phyloP scores from a whole-genome alignment of 2,329 filamentous ascomycete genomes.

The Apiospora koreana region DNA sequence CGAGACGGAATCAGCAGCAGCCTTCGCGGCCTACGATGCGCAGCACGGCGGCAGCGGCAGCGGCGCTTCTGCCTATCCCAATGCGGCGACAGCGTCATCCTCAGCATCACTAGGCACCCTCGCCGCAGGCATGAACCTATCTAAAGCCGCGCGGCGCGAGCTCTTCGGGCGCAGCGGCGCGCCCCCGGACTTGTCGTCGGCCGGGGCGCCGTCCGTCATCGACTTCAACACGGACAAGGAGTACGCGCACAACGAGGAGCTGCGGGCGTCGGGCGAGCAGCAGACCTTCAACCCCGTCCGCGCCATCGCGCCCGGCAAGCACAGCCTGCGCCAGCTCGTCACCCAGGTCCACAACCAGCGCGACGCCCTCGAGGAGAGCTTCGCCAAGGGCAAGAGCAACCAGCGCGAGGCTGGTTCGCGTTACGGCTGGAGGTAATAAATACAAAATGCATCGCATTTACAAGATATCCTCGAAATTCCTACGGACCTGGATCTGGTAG shows the following conservation, averaged over 20 bases:
- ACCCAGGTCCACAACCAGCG: constrained; percentile 79
- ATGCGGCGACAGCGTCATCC: not conserved
- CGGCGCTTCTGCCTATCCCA: constrained; percentile 18
- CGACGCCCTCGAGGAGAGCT: constrained; percentile 89
- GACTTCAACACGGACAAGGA: constrained; percentile 89
- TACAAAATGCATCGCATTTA: too few relatives aligned
- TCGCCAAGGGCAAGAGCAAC: constrained; percentile 77
- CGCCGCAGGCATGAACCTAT: constrained; percentile 77
- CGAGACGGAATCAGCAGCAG: constrained; percentile 25
- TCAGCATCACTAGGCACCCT: constrained; percentile 66
- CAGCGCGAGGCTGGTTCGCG: constrained; percentile 77
- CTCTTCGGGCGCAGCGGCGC: constrained; percentile 73
- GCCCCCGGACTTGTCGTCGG: constrained; percentile 29
- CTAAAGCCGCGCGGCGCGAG: constrained; percentile 74
- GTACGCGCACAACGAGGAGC: constrained; percentile 80
- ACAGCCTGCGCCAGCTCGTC: constrained; percentile 85
- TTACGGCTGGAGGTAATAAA: constrained; percentile 71
- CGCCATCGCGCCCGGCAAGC: constrained; percentile 82
- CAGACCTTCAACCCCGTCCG: constrained; percentile 81
- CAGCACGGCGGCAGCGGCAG: constrained; percentile 28
- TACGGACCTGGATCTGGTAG: not conserved
- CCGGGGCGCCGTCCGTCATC: constrained; percentile 60
- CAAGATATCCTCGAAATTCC: not conserved
- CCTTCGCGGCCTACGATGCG: constrained; percentile 36
- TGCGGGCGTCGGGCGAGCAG: constrained; percentile 70